phyloP scores from a whole-genome alignment of 2,329 filamentous ascomycete genomes.

The Fonsecaea pugnacius region DNA sequence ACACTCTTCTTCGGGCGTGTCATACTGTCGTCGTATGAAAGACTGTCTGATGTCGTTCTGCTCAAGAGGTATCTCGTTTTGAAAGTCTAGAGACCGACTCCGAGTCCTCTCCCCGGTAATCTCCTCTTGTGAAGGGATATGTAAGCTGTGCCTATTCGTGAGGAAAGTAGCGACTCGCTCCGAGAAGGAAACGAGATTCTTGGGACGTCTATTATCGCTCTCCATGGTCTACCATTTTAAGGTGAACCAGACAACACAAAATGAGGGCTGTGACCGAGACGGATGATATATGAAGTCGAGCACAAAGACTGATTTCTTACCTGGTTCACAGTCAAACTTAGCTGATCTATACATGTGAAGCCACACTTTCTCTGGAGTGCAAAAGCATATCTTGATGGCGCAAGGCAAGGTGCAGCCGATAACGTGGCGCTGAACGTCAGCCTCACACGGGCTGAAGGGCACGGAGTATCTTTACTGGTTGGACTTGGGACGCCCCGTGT shows the following conservation, averaged over 20 bases:
- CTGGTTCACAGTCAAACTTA: neutral
- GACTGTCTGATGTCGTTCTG: slow-evolving; percentile 10
- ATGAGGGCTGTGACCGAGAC: neutral
- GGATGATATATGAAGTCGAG: neutral
- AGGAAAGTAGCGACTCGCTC: slow-evolving; percentile 8
- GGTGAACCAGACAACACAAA: neutral
- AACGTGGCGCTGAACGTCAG: neutral
- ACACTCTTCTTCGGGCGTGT: neutral
- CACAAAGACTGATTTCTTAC: neutral
- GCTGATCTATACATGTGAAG: neutral
- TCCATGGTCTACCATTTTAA: slow-evolving; percentile 11
- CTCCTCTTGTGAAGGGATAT: slow-evolving; percentile 9
- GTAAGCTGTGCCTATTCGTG: neutral
- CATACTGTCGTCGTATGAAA: slow-evolving; percentile 14
- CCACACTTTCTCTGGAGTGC: neutral
- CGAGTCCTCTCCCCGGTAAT: neutral
- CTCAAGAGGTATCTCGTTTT: slow-evolving; percentile 14
- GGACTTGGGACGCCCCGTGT: neutral
- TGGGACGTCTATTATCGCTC: slow-evolving; percentile 9
- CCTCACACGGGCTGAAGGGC: neutral
- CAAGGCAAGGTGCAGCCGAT: neutral
- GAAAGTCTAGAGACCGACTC: neutral
- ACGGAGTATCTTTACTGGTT: slow-evolving; percentile 7
- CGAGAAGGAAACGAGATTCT: slow-evolving; percentile 9
- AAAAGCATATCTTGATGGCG: neutral